A percentile compares a stretch with the other conserved stretches of the same genome.
These are phyloP conservation scores for Candida manassasensis DNA, from an alignment of 805 yeast species.

Conservation along the genomic window DNA sequence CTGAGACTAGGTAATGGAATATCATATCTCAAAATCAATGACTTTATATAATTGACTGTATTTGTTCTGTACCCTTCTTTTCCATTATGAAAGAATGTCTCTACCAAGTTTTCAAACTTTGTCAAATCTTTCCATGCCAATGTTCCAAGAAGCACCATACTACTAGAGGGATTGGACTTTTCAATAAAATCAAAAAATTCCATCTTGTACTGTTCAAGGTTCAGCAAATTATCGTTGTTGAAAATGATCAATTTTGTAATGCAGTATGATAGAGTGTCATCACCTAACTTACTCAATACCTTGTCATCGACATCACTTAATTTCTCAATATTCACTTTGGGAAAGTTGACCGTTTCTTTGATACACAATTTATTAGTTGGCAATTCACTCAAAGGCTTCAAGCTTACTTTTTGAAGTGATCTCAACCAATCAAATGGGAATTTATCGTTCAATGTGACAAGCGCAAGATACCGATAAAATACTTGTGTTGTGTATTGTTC, in stretches of 20 bases:
- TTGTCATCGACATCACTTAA: neutral
- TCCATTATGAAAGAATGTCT: neutral
- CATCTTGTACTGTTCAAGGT: neutral
- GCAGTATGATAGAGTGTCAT: neutral
- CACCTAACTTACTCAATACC: neutral
- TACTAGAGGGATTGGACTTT: neutral
- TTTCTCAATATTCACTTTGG: neutral
- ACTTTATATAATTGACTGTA: neutral
- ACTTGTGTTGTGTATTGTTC: neutral
- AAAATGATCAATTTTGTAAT: neutral
- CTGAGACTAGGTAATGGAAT: slow-evolving; percentile 2
- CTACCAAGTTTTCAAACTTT: neutral
- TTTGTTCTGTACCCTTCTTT: neutral
- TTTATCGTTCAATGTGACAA: slow-evolving; percentile 1
- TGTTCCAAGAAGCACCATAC: neutral
- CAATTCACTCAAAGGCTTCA: neutral
- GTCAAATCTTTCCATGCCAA: slow-evolving; percentile 2
- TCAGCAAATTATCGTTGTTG: neutral
- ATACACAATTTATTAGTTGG: neutral
- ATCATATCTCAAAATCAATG: slow-evolving; percentile 1
- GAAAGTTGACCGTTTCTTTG: neutral
- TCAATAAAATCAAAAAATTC: neutral
- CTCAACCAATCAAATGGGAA: slow-evolving; percentile 4
- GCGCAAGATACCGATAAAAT: slow-evolving; percentile 2
- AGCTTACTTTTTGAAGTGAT: neutral